Conservation (phyloP, 768 basidiomycete species). For the Pleurotus sapidus region DNA sequence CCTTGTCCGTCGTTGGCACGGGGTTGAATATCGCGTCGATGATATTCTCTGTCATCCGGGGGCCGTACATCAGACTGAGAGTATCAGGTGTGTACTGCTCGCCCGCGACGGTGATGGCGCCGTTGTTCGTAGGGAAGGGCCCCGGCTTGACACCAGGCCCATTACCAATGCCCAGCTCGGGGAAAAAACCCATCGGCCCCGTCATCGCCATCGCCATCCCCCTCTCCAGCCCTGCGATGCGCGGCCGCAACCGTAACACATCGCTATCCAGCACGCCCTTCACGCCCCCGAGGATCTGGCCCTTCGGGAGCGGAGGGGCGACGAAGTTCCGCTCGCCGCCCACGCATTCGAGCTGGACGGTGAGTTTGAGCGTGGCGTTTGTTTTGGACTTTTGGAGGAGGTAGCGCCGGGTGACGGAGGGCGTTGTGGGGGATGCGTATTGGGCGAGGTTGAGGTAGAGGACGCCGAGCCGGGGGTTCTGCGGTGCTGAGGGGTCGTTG, state of each 20-base stretch:
- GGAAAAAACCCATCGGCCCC: conserved; percentile 9
- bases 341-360: conserved; percentile 50
- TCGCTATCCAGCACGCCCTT: conserved; percentile 59
- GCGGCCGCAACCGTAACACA: conserved; percentile 47
- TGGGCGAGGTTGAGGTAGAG: conserved; percentile 74
- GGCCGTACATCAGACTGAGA: conserved; percentile 53
- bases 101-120: conserved; percentile 4
- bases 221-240: conserved; percentile 45
- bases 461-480: conserved; percentile 60
- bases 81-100: conserved; percentile 31
- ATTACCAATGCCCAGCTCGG: not conserved
- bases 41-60: conserved; percentile 65
- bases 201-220: conserved; percentile 43
- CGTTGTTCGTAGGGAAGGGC: not conserved
- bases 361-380: conserved; percentile 76
- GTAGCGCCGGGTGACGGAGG: conserved; percentile 59
- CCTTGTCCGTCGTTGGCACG: conserved; percentile 39
- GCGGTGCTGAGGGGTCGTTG: conserved; percentile 52
- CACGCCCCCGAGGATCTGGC: conserved; percentile 70
- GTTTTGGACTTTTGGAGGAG: conserved; percentile 72
- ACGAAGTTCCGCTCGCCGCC: conserved; percentile 54
- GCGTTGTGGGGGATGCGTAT: conserved; percentile 54
- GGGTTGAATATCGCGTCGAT: conserved; percentile 85
- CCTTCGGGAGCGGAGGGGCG: conserved; percentile 68
- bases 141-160: not conserved